Base-by-base conservation (phyloP, 2,329 filamentous ascomycete species). In the Trichoderma sp. region DNA sequence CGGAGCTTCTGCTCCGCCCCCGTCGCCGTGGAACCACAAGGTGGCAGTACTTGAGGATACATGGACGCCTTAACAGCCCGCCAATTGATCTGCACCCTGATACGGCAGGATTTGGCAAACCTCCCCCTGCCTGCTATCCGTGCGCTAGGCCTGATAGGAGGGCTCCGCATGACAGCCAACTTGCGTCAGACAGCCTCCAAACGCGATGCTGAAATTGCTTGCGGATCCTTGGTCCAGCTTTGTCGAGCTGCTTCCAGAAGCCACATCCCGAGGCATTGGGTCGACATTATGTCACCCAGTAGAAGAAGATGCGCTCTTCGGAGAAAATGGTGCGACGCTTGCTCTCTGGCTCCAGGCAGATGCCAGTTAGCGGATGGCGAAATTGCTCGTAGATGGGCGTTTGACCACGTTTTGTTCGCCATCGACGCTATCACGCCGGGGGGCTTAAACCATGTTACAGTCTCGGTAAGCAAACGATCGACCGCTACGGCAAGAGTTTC, bases 1-100 rank as follows among this genome's bases (percentile, higher is more conserved):
- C 69, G 69, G 69, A 71, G 69, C 62, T 50, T 66, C 34, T 59
- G 36, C 69, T 71, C 69, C 69, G 63, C 62, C 69, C 50, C 20
- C 68, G 50, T 64, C 47, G 30, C 13, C 39, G 26, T 43, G 63
- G 28, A 43, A 34, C 59, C 62, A 59, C 63, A 61, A 43, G 23
- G n/a, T 20, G 30, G 43, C 53, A 39, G 63, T 71, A 71, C 69
- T 59, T 71, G 53, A 13, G 11, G 11, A 30, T 66, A 71, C 69
- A 53, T 39, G n/a, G 8, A 6, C 32, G 36, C 12, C 62, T 55
- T 71, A 71, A 71, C 63, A 71, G 63, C 69, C 43, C 53, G 53
- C n/a, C 50, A 34, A 57, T 30, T 47, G 65, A 26, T 43, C 55
- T 68, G 34, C 26, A 34, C 43, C 32, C 62, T 50, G 47, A 62